Percentiles rank a stretch among this genome's conserved stretches.
Conservation (phyloP, 345 rosid genomes). For the Rhodamnia rubescens region DNA sequence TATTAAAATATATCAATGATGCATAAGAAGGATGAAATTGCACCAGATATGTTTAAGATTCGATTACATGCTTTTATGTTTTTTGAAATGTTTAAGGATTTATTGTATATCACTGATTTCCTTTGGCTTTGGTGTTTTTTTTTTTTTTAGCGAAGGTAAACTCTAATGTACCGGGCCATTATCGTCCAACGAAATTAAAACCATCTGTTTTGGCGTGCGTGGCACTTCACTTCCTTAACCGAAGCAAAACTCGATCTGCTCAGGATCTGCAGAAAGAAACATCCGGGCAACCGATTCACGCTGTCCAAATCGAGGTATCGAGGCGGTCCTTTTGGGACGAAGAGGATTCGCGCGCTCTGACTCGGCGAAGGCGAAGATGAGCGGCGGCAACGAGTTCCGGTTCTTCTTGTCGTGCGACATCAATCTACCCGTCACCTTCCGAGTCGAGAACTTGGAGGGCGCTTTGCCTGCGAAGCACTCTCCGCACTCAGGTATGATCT, state of each 20-base stretch:
- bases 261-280: background rate
- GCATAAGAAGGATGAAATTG: too few relatives aligned
- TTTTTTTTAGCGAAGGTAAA: too few relatives aligned
- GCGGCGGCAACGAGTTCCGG: constrained; percentile 75
- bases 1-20: too few relatives aligned
- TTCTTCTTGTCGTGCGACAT: constrained; percentile 95
- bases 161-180: too few relatives aligned
- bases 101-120: too few relatives aligned
- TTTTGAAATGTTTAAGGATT: too few relatives aligned
- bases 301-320: background rate
- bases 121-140: too few relatives aligned
- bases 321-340: background rate
- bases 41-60: too few relatives aligned
- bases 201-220: background rate
- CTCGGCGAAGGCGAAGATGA: constrained; percentile 23
- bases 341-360: background rate
- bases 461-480: constrained; percentile 36
- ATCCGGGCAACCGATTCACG: background rate
- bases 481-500: constrained; percentile 10
- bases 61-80: too few relatives aligned
- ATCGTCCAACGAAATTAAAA: background rate
- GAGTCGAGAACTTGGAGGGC: constrained; percentile 87
- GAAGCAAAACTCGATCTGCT: background rate
- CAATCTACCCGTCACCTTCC: constrained; percentile 83
- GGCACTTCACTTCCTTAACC: background rate